A percentile compares a stretch with the other conserved stretches of the same genome.
phyloP scores from a whole-genome alignment of 257 asterid species.

The Nicotiana otophora region DNA sequence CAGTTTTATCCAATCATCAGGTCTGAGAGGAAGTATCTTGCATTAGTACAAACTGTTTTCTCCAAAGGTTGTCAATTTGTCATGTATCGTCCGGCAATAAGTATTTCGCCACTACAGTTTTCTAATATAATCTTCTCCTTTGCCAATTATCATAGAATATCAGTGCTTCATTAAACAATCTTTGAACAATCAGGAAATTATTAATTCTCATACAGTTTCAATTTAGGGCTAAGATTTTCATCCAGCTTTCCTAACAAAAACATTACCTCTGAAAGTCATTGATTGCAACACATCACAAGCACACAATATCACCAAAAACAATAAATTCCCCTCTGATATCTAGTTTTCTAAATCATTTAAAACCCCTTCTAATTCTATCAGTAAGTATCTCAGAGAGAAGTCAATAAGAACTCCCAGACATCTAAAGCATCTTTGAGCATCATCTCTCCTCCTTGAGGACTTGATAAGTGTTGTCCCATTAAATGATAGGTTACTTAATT shows the following conservation, averaged over 20 bases:
- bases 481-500: not conserved
- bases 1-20: not conserved
- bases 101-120: not conserved
- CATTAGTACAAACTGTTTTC: not conserved
- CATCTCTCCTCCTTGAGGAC: not conserved
- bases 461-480: not conserved
- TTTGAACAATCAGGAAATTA: too few species aligned
- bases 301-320: not conserved
- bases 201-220: not conserved
- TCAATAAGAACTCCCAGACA: not conserved
- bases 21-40: not conserved
- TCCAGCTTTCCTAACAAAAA: not conserved
- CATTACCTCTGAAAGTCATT: not conserved
- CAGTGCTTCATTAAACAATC: not conserved
- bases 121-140: not conserved
- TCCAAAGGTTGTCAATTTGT: not conserved
- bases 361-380: not conserved
- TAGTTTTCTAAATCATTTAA: not conserved
- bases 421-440: not conserved
- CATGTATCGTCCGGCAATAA: not conserved
- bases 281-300: not conserved
- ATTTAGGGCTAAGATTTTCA: not conserved
- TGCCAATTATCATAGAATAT: not conserved
- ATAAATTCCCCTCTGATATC: not conserved
- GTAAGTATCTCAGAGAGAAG: not conserved